Percentiles rank a stretch among this genome's conserved stretches.
These are phyloP conservation scores for Nissolia schottii DNA, from an alignment of 306 rosid genomes.

Conservation along the genomic window DNA sequence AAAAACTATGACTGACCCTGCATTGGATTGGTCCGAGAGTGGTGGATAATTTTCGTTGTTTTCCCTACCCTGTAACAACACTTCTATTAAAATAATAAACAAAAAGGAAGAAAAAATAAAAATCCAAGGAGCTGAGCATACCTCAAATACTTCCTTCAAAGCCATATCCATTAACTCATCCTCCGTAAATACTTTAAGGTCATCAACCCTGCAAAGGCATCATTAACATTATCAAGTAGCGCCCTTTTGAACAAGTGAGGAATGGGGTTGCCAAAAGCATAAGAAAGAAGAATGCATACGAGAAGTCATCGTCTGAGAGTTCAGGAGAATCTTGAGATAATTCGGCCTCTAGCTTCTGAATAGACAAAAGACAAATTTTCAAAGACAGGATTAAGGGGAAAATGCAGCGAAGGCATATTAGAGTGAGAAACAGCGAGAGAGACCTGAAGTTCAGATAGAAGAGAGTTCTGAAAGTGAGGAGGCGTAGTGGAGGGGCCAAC, in stretches of 20 bases:
- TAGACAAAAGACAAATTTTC: background rate
- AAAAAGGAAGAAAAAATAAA: background rate
- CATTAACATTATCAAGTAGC: background rate
- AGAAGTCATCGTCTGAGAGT: constrained; percentile 43
- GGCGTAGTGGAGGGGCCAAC: constrained; percentile 49
- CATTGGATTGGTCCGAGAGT: constrained; percentile 27
- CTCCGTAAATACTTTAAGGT: constrained; percentile 64
- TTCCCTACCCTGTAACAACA: constrained; percentile 27
- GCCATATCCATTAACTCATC: constrained; percentile 82
- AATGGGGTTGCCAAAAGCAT: background rate
- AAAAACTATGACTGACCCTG: constrained; percentile 7
- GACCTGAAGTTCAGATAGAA: constrained; percentile 63
- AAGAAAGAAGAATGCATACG: constrained; percentile 32
- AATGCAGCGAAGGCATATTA: background rate
- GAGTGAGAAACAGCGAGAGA: background rate
- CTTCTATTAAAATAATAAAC: background rate
- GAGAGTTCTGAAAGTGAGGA: constrained; percentile 43
- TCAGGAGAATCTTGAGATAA: constrained; percentile 36
- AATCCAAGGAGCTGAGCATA: background rate
- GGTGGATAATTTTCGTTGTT: constrained; percentile 26
- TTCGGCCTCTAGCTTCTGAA: constrained; percentile 56
- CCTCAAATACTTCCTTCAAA: constrained; percentile 57
- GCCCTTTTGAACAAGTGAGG: background rate
- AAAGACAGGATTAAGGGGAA: background rate
- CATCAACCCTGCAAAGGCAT: constrained; percentile 56